These are phyloP conservation scores for Escovopsis weberi DNA, from an alignment of 2,329 filamentous ascomycete genomes.

Conservation along the genomic window DNA sequence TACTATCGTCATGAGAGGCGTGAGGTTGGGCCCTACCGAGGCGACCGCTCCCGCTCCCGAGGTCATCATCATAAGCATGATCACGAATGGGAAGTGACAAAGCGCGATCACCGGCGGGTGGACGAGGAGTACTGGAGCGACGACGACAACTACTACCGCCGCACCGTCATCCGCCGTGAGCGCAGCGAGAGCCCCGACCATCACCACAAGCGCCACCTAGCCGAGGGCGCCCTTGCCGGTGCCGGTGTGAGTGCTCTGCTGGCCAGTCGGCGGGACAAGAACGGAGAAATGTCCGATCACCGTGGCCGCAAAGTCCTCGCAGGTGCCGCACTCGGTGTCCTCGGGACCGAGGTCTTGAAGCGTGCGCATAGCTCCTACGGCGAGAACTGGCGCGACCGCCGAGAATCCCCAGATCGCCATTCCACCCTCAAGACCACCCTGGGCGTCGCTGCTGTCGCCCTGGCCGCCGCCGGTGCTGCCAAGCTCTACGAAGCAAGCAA, in stretches of 20 bases:
- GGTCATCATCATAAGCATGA: slow-evolving; percentile 13
- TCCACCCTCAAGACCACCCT: slow-evolving; percentile 45
- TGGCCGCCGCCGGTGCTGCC: slow-evolving; percentile 49
- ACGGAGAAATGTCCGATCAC: slow-evolving; percentile 34
- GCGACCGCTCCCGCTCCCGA: slow-evolving; percentile 15
- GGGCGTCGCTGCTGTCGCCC: slow-evolving; percentile 46
- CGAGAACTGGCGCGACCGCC: slow-evolving; percentile 30
- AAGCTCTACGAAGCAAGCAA: slow-evolving; percentile 49
- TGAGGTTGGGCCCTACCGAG: slow-evolving; percentile 27
- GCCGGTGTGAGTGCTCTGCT: slow-evolving; percentile 47
- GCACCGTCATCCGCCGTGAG: slow-evolving; percentile 33
- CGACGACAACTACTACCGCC: slow-evolving; percentile 34
- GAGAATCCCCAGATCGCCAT: slow-evolving; percentile 25
- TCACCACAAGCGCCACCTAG: slow-evolving; percentile 44
- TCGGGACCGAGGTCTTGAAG: slow-evolving; percentile 46
- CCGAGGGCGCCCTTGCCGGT: slow-evolving; percentile 50
- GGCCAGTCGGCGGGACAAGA: slow-evolving; percentile 35
- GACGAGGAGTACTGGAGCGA: slow-evolving; percentile 29
- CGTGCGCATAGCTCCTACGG: slow-evolving; percentile 48
- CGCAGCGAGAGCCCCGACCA: slow-evolving; percentile 31
- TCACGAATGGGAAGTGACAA: slow-evolving; percentile 19
- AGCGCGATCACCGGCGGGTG: slow-evolving; percentile 25
- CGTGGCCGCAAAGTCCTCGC: slow-evolving; percentile 44
- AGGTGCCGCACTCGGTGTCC: slow-evolving; percentile 46
- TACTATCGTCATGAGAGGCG: slow-evolving; percentile 35